A percentile compares a stretch with the other conserved stretches of the same genome.
These are phyloP conservation scores for Acmispon strigosus DNA, from an alignment of 306 rosid species.

Conservation along the genomic window DNA sequence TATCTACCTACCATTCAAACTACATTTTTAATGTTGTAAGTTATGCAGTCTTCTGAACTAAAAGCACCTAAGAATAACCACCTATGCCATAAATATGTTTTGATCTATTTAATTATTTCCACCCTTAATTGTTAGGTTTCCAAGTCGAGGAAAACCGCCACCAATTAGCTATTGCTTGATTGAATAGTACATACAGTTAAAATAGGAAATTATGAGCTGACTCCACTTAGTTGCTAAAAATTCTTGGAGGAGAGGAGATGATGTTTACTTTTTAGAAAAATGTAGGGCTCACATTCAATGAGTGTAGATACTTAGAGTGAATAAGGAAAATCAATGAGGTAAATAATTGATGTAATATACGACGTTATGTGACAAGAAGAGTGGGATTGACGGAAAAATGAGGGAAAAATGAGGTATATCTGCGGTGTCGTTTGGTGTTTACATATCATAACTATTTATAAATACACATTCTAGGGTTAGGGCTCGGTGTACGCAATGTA, in stretches of 20 bases:
- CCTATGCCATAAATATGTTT: neutral
- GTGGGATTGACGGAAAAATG: too few species aligned
- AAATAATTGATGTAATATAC: too few species aligned
- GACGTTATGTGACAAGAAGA: too few species aligned
- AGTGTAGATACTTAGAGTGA: too few species aligned
- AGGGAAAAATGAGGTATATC: too few species aligned
- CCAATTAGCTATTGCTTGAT: neutral
- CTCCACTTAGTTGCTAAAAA: neutral
- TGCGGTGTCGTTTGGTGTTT: too few species aligned
- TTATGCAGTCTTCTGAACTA: neutral
- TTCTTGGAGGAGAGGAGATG: neutral
- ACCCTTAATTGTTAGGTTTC: neutral
- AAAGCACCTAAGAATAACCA: neutral
- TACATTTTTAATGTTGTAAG: neutral
- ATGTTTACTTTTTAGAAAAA: neutral
- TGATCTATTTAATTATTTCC: neutral
- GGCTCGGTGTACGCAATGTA: constrained; percentile 39
- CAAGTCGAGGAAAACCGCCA: neutral
- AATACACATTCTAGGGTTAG: constrained; percentile 65
- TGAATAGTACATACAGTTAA: neutral
- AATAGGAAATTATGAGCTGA: constrained; percentile 14
- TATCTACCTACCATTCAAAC: neutral
- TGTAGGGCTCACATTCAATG: too few species aligned
- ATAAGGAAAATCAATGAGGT: too few species aligned
- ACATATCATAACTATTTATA: constrained; percentile 21